phyloP scores from a whole-genome alignment of 2,329 filamentous ascomycete species.

The Macrophomina pseudophaseolina region DNA sequence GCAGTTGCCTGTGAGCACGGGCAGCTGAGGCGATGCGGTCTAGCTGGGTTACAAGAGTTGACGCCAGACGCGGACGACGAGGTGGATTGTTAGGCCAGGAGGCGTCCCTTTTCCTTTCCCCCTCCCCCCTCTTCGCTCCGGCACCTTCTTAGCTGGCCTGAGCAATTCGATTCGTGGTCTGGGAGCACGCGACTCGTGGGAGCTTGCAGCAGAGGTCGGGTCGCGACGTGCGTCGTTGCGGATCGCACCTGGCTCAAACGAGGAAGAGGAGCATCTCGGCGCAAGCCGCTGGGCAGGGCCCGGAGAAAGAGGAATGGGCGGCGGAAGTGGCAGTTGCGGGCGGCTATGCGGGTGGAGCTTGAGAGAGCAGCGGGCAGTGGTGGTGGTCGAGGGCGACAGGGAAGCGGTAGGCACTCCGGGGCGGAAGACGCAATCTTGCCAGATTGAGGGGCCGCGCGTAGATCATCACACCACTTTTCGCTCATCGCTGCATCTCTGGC shows the following conservation, averaged over 20 bases:
- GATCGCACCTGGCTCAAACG: conserved; percentile 1
- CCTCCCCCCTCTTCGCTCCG: background rate
- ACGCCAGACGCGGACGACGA: background rate
- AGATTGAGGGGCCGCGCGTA: conserved; percentile 22
- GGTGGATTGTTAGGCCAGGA: background rate
- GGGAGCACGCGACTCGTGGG: background rate
- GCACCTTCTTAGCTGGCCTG: background rate
- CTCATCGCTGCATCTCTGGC: conserved; percentile 16
- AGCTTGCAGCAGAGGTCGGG: background rate
- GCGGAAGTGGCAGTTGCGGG: conserved; percentile 13
- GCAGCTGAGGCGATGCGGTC: conserved; percentile 10
- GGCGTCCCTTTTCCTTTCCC: background rate
- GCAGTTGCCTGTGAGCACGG: conserved; percentile 13
- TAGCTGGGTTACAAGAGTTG: conserved; percentile 13
- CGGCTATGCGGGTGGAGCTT: conserved; percentile 14
- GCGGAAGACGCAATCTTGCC: conserved; percentile 24
- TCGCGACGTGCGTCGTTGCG: conserved; percentile 14
- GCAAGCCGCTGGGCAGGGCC: conserved; percentile 1
- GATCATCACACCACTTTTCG: conserved; percentile 25
- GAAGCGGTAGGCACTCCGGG: conserved; percentile 7
- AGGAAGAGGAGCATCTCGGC: background rate
- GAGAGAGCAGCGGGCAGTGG: background rate
- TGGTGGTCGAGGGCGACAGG: conserved; percentile 2
- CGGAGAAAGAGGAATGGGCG: conserved; percentile 1
- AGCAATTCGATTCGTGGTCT: background rate